Conservation (phyloP, 179 eudicot species). For the Pouteria campechiana region DNA sequence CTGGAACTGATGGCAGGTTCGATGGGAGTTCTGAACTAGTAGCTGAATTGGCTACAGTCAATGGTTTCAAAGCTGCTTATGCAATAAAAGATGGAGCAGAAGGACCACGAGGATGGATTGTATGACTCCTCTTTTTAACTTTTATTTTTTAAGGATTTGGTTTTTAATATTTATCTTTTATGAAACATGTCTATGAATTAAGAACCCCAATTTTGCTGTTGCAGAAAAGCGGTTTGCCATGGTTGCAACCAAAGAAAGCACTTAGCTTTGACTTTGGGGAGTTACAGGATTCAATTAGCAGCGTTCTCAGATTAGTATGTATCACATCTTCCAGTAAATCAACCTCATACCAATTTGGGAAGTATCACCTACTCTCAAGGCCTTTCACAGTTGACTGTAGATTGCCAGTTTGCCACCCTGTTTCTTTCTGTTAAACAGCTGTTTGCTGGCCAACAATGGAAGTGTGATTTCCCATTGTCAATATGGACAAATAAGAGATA, state of each 20-base stretch:
- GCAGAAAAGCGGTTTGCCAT: slow-evolving; percentile 97
- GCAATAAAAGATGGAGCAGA: slow-evolving; percentile 98
- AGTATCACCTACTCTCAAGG: too few relatives aligned
- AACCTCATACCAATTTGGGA: too few relatives aligned
- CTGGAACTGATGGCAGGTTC: slow-evolving; percentile 58
- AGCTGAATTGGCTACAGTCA: slow-evolving; percentile 81
- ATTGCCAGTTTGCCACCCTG: too few relatives aligned
- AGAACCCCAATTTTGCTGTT: too few relatives aligned
- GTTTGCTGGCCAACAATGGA: too few relatives aligned
- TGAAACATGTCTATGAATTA: too few relatives aligned
- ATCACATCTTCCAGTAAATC: too few relatives aligned
- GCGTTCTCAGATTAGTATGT: slow-evolving; percentile 45
- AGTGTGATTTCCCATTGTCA: too few relatives aligned
- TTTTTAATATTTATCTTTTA: too few relatives aligned
- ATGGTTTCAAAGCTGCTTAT: slow-evolving; percentile 90
- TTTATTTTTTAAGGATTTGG: background rate
- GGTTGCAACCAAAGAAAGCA: slow-evolving; percentile 63
- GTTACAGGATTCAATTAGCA: slow-evolving; percentile 45
- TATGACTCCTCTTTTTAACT: slow-evolving; percentile 8
- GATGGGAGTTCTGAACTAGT: slow-evolving; percentile 97
- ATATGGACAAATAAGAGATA: too few relatives aligned
- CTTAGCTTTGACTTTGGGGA: slow-evolving; percentile 50
- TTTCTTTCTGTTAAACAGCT: too few relatives aligned
- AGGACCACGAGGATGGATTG: slow-evolving; percentile 94
- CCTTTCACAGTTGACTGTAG: too few relatives aligned